Evolutionary conservation across 345 rosid species (phyloP).

Genomic region (Lenwebbia sp.): DNA sequence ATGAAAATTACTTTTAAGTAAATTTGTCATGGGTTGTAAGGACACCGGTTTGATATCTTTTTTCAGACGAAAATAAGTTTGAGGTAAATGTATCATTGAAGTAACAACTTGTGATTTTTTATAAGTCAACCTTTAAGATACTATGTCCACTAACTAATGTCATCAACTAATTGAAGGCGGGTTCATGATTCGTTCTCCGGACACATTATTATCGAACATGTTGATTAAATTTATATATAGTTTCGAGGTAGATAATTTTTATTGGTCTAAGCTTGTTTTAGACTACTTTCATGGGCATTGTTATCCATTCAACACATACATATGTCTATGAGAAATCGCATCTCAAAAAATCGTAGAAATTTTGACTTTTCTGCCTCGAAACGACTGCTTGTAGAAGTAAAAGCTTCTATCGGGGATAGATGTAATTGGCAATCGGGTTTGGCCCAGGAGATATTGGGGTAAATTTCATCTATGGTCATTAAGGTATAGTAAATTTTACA

Average conservation of each 20-base stretch:
- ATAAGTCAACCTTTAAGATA: neutral
- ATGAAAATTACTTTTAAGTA: rapidly evolving
- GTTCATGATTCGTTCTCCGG: no score
- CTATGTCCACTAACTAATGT: no score
- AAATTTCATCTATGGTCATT: neutral
- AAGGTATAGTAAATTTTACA: neutral
- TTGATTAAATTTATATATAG: neutral
- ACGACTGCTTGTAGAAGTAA: neutral
- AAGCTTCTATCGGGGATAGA: neutral
- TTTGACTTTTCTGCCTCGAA: neutral
- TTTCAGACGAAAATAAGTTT: neutral
- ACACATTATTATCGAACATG: no score
- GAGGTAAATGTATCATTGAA: neutral
- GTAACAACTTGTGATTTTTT: neutral
- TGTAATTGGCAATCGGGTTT: neutral
- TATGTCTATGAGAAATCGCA: neutral
- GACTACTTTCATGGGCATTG: neutral
- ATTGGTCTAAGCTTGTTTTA: neutral
- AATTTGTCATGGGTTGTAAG: no score
- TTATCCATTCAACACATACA: neutral
- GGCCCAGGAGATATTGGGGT: neutral
- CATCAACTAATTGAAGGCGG: neutral
- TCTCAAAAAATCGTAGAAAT: neutral
- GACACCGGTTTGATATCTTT: neutral
- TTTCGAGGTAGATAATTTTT: neutral